Evolutionary conservation across 2,329 filamentous ascomycete genomes (phyloP), one percentile per base, ranked within the genome.

Genomic region (Daldinia eschscholtzii): DNA sequence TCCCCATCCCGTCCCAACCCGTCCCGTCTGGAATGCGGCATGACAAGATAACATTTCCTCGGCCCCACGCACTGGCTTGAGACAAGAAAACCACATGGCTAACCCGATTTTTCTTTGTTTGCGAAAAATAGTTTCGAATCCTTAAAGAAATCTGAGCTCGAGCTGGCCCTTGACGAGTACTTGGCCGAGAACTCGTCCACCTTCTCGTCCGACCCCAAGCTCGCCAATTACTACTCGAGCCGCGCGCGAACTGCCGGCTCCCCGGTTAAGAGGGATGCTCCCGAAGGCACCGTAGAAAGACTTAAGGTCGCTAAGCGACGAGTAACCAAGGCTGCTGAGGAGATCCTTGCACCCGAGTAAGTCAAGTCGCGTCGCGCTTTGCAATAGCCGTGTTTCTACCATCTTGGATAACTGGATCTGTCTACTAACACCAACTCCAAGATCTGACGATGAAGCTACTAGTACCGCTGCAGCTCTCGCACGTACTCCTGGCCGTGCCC

Each of bases 111-210:
- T 57, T 56, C 56, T 61, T 69, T 67, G 53, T 61, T 67, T 55
- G 58, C 64, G 44, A 52, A 44, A 64, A 61, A 71, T 76, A 94
- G 92, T 77, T 90, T 88, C 76, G 89, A 93, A 73, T 84, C 86
- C 64, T 83, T 91, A 71, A 92, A 91, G 80, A 97, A 97, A 82
- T 84, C 86, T 71, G 93, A 97, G 56, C 88, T 98, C 67, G 93
- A 95, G 77, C 80, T 86, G 66, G 87, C 87, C 50, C 88, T 97
- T 71, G 92, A 97, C 75, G 86, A 90, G 53, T 90, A 89, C 80
- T 87, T 97, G 52, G 85, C 88, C 73, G 85, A 87, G 70, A 92
- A 97, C 82, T 85, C 88, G 74, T 83, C 87, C 71, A 85, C 85
- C 68, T 91, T 92, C 77, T 84, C 86, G 59, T 83, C 84, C 65